Conservation (phyloP, 176 grass and related monocot species). For the Bromus sterilis region DNA sequence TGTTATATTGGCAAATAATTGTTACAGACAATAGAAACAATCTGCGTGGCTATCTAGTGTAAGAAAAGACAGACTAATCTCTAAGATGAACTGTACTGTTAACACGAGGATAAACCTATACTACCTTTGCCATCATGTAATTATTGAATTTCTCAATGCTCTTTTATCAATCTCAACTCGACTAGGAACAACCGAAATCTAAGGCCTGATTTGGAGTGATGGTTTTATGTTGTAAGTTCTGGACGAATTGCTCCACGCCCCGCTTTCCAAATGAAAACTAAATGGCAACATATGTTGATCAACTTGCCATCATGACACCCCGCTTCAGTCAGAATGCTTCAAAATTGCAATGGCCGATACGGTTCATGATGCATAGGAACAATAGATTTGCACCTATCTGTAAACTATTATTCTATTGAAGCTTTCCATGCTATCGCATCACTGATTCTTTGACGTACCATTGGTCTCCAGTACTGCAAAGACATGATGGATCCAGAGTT, state of each 20-base stretch:
- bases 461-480: conserved; percentile 69
- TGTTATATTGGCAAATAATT: background rate
- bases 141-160: background rate
- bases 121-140: conserved; percentile 18
- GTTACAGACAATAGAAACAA: background rate
- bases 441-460: conserved; percentile 75
- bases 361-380: background rate
- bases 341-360: conserved; percentile 21
- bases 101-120: background rate
- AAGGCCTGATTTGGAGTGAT: background rate
- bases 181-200: background rate
- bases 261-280: background rate
- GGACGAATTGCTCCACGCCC: background rate
- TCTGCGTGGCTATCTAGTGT: background rate
- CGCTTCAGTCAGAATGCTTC: conserved; percentile 6
- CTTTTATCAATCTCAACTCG: background rate
- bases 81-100: background rate
- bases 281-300: background rate
- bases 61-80: background rate
- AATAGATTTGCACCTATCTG: background rate
- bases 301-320: background rate
- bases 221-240: background rate
- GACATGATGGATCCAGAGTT: background rate
- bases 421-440: conserved; percentile 45
- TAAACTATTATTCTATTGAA: background rate